These are phyloP conservation scores for Coemansia sp. DNA, from an alignment of 192 early-diverging fungal species.

Conservation along the genomic window DNA sequence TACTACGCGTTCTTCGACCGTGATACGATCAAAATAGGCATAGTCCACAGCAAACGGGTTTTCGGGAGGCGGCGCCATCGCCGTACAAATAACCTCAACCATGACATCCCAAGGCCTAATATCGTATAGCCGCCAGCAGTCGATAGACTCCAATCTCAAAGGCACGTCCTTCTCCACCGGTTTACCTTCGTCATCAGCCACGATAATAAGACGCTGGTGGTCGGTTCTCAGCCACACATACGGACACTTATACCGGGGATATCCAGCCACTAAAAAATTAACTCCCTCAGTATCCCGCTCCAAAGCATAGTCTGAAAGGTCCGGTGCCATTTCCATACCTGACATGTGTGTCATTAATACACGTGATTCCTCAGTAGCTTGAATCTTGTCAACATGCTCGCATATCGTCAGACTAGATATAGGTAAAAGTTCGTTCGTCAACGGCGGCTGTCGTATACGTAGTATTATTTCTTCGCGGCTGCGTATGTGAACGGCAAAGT, in stretches of 20 bases:
- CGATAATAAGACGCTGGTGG: conserved; percentile 59
- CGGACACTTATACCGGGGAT: conserved; percentile 70
- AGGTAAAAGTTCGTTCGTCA: conserved; percentile 19
- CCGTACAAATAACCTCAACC: conserved; percentile 66
- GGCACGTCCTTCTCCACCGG: conserved; percentile 63
- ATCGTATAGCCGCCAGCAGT: conserved; percentile 66
- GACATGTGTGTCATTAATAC: not conserved
- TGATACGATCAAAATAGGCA: conserved; percentile 62
- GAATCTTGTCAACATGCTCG: conserved; percentile 42
- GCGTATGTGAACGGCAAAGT: conserved; percentile 68
- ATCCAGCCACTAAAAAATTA: conserved; percentile 70
- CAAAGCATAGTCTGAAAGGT: conserved; percentile 29
- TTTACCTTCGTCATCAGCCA: conserved; percentile 39
- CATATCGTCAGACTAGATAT: conserved; percentile 57
- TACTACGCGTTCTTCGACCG: conserved; percentile 67
- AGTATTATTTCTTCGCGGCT: conserved; percentile 72
- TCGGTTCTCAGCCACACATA: conserved; percentile 74
- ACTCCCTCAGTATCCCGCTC: conserved; percentile 55
- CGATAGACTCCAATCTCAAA: conserved; percentile 65
- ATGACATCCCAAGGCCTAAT: conserved; percentile 68
- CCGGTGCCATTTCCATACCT: conserved; percentile 21
- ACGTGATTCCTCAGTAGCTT: conserved; percentile 29
- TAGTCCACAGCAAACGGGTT: conserved; percentile 71
- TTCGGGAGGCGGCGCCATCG: conserved; percentile 59
- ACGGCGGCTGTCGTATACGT: conserved; percentile 59